Percentiles rank a stretch among this genome's conserved stretches.
Conservation (phyloP, 164 flowering plant species). For the Vitis labrusca region DNA sequence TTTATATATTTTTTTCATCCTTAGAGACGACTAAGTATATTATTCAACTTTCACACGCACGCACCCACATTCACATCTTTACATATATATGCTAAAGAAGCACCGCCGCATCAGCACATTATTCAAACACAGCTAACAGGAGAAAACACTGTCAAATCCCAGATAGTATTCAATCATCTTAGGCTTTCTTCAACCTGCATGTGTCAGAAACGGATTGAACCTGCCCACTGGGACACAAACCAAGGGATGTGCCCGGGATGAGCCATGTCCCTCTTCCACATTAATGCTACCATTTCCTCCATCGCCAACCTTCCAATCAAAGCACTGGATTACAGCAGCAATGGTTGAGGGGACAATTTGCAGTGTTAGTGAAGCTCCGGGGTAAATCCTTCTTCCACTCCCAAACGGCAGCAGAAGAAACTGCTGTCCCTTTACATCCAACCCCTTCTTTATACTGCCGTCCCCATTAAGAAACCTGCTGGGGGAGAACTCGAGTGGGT, state of each 20-base stretch:
- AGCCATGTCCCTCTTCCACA: slow-evolving; percentile 41
- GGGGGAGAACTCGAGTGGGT: slow-evolving; percentile 8
- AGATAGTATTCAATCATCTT: too few species aligned
- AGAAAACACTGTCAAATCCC: too few species aligned
- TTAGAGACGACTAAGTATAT: too few species aligned
- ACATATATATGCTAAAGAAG: too few species aligned
- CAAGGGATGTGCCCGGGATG: slow-evolving; percentile 33
- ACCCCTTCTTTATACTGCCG: neutral
- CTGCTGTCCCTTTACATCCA: slow-evolving; percentile 40
- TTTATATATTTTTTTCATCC: too few species aligned
- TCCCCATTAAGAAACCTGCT: slow-evolving; percentile 3
- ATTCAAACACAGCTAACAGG: too few species aligned
- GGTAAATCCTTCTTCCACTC: slow-evolving; percentile 27
- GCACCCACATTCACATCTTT: too few species aligned
- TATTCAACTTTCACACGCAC: too few species aligned
- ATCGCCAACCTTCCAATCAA: slow-evolving; percentile 43
- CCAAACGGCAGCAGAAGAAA: slow-evolving; percentile 56
- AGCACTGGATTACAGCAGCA: slow-evolving; percentile 52
- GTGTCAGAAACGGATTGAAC: neutral
- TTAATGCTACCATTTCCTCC: slow-evolving; percentile 17
- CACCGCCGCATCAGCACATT: too few species aligned
- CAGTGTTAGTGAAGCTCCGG: neutral
- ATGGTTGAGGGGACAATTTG: slow-evolving; percentile 27
- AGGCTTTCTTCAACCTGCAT: too few species aligned
- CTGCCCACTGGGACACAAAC: slow-evolving; percentile 21